These are phyloP conservation scores for Diaporthe velutina DNA, from an alignment of 2,329 filamentous ascomycete genomes.

Conservation along the genomic window DNA sequence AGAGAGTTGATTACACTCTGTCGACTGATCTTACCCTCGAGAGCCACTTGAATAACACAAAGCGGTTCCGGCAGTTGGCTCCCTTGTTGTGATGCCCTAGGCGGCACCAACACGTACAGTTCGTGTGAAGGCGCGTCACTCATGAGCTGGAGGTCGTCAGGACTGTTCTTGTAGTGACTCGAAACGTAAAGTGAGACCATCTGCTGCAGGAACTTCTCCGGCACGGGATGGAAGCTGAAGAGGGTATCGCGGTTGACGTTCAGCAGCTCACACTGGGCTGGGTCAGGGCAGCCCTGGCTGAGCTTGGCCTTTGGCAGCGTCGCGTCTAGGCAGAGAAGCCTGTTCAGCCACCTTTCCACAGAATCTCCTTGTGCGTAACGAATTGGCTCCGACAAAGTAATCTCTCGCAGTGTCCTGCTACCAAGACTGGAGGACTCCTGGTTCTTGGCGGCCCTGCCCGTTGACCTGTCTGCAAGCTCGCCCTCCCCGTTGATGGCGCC, in stretches of 20 bases:
- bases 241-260: conserved; percentile 97
- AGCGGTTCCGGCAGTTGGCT: conserved; percentile 90
- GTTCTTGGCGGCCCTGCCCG: conserved; percentile 78
- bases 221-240: conserved; percentile 97
- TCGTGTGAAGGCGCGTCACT: conserved; percentile 97
- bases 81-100: conserved; percentile 80
- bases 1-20: conserved; percentile 92
- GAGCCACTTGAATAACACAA: conserved; percentile 92
- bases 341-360: conserved; percentile 97
- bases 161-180: conserved; percentile 97
- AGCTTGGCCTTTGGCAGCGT: conserved; percentile 84
- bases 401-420: conserved; percentile 88
- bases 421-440: conserved; percentile 67
- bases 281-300: conserved; percentile 87
- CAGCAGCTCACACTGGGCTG: conserved; percentile 89
- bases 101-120: conserved; percentile 92
- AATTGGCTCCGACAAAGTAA: conserved; percentile 93
- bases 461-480: conserved; percentile 81
- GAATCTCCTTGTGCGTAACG: conserved; percentile 91
- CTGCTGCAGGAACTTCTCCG: conserved; percentile 96
- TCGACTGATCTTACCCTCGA: conserved; percentile 95
- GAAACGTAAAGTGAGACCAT: conserved; percentile 99
- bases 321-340: conserved; percentile 91
- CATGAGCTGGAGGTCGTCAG: conserved; percentile 98
- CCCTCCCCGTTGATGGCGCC: conserved; percentile 68